Percentiles rank a stretch among this genome's conserved stretches.
These are phyloP conservation scores for Termitomyces sp. DNA, from an alignment of 1,284 basidiomycete genomes.

Conservation along the genomic window DNA sequence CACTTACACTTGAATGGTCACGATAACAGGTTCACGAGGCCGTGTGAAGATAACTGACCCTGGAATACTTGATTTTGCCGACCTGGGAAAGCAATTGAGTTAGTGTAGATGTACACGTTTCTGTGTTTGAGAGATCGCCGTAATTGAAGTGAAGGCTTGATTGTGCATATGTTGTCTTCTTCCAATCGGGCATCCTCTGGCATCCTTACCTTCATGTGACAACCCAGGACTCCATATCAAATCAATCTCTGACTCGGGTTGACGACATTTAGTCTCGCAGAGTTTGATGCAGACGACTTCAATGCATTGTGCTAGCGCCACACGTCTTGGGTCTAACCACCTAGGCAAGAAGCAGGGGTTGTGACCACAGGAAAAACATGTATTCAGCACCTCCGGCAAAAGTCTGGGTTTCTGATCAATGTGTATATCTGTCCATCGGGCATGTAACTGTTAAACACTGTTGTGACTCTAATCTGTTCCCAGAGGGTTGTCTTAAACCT, in stretches of 20 bases:
- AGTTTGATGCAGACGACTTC: neutral
- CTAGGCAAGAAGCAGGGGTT: neutral
- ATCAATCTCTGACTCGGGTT: neutral
- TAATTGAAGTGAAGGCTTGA: neutral
- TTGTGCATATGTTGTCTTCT: neutral
- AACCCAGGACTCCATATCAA: neutral
- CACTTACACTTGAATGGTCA: neutral
- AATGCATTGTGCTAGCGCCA: neutral
- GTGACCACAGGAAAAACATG: neutral
- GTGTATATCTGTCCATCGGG: too few species aligned
- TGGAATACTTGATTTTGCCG: neutral
- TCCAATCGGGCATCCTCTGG: neutral
- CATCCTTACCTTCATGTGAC: neutral
- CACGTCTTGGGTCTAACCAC: neutral
- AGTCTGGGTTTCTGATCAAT: neutral
- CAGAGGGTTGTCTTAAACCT: neutral
- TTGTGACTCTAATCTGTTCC: neutral
- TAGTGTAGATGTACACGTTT: neutral
- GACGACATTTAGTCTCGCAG: neutral
- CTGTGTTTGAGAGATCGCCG: neutral
- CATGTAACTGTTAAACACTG: too few species aligned
- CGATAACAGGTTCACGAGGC: constrained; percentile 2
- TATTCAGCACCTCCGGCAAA: neutral
- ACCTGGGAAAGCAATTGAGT: constrained; percentile 1
- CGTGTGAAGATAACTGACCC: neutral